Conservation (phyloP, 306 rosid genomes). For the Castanea crenata region DNA sequence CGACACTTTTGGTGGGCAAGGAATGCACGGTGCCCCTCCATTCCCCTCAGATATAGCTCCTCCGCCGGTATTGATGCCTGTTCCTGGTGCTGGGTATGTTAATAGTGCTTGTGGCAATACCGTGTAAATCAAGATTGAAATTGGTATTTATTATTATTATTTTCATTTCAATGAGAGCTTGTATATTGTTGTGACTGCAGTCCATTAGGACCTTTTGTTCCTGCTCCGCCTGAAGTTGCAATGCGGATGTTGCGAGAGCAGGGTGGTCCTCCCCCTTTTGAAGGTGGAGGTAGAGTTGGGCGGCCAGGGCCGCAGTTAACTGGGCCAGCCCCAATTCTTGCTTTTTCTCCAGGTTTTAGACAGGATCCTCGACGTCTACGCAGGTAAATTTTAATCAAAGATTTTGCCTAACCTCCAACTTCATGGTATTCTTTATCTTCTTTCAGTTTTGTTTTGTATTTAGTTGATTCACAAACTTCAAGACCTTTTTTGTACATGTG, state of each 20-base stretch:
- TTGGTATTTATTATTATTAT: no score
- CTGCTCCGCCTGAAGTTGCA: slow-evolving; percentile 99
- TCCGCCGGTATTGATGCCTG: slow-evolving; percentile 97
- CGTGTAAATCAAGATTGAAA: no score
- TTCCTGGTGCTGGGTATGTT: slow-evolving; percentile 99
- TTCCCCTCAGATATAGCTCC: slow-evolving; percentile 81
- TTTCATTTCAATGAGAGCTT: neutral
- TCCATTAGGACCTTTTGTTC: slow-evolving; percentile 98
- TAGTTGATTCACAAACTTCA: no score
- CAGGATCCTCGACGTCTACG: slow-evolving; percentile 93
- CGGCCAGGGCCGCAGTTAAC: slow-evolving; percentile 69
- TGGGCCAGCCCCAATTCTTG: slow-evolving; percentile 83
- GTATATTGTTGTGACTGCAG: slow-evolving; percentile 42
- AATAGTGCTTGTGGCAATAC: neutral
- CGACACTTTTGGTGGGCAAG: slow-evolving; percentile 71
- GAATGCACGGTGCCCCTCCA: slow-evolving; percentile 58
- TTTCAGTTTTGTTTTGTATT: no score
- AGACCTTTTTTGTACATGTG: no score
- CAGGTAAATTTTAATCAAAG: slow-evolving; percentile 48
- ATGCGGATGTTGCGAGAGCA: slow-evolving; percentile 98
- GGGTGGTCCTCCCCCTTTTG: slow-evolving; percentile 89
- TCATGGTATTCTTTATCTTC: no score
- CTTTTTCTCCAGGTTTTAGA: slow-evolving; percentile 63
- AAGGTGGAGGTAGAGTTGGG: slow-evolving; percentile 68
- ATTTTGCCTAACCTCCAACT: no score